phyloP scores from a whole-genome alignment of 768 basidiomycete genomes.

The Rhizopogon vesiculosus region DNA sequence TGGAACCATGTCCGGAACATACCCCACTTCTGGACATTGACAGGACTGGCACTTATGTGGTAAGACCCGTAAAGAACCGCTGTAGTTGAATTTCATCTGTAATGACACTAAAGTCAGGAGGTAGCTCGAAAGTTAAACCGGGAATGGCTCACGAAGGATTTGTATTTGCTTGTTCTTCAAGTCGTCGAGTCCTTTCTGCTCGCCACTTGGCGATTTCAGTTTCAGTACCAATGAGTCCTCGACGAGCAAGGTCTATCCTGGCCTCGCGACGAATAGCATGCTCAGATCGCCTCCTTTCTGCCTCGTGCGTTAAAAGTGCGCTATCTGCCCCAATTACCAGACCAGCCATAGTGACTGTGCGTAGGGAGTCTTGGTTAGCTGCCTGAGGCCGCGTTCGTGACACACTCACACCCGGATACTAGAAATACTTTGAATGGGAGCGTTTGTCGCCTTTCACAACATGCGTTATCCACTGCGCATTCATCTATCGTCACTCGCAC shows the following conservation, averaged over 20 bases:
- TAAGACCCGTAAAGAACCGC: constrained; percentile 11
- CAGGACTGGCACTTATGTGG: not conserved
- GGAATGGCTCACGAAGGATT: not conserved
- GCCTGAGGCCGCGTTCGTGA: not conserved
- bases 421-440: constrained; percentile 79
- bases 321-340: constrained; percentile 73
- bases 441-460: constrained; percentile 59
- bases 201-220: constrained; percentile 82
- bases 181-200: constrained; percentile 32
- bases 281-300: constrained; percentile 59
- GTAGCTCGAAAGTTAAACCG: not conserved
- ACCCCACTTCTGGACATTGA: not conserved
- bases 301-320: constrained; percentile 70
- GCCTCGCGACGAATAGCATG: constrained; percentile 69
- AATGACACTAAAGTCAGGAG: constrained; percentile 7
- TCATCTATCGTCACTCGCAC: constrained; percentile 30
- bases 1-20: not conserved
- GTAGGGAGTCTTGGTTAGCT: constrained; percentile 4
- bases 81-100: constrained; percentile 10
- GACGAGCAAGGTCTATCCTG: constrained; percentile 65
- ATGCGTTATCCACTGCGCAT: not conserved
- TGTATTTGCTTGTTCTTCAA: not conserved
- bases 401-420: constrained; percentile 59
- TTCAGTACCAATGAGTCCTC: constrained; percentile 77
- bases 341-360: constrained; percentile 55